Evolutionary conservation across 768 basidiomycete genomes (phyloP).

Genomic region (Boletus tylopilopsis): DNA sequence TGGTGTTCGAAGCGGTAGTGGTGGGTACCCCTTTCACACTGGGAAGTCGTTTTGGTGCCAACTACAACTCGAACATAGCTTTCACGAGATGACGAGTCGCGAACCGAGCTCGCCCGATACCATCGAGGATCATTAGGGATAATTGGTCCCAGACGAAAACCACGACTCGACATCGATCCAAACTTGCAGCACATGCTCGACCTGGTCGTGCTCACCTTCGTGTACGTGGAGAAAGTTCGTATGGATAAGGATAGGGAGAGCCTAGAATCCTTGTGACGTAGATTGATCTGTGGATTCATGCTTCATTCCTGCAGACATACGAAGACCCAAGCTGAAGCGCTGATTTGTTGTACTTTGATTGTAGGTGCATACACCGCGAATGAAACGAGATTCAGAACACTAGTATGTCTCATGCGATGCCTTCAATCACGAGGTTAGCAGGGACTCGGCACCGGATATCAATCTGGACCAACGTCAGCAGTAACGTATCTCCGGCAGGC

Average conservation of each 20-base stretch:
- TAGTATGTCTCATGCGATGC: background rate
- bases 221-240: conserved; percentile 32
- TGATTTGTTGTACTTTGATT: conserved; percentile 9
- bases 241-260: conserved; percentile 20
- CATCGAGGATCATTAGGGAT: conserved; percentile 18
- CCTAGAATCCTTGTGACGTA: conserved; percentile 2
- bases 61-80: conserved; percentile 13
- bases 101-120: conserved; percentile 19
- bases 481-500: conserved; percentile 2
- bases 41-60: background rate
- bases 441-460: too few relatives aligned
- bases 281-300: background rate
- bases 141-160: conserved; percentile 13
- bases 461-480: conserved; percentile 5
- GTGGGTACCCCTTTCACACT: conserved; percentile 19
- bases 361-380: conserved; percentile 9
- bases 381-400: background rate
- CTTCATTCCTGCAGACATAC: background rate
- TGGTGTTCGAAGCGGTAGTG: conserved; percentile 10
- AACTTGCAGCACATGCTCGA: conserved; percentile 25
- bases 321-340: background rate
- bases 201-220: conserved; percentile 27
- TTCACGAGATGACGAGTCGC: conserved; percentile 15
- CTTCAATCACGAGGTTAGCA: too few relatives aligned
- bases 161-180: conserved; percentile 20